Conservation (phyloP, 2,329 filamentous ascomycete species). For the Fusarium papillatum region DNA sequence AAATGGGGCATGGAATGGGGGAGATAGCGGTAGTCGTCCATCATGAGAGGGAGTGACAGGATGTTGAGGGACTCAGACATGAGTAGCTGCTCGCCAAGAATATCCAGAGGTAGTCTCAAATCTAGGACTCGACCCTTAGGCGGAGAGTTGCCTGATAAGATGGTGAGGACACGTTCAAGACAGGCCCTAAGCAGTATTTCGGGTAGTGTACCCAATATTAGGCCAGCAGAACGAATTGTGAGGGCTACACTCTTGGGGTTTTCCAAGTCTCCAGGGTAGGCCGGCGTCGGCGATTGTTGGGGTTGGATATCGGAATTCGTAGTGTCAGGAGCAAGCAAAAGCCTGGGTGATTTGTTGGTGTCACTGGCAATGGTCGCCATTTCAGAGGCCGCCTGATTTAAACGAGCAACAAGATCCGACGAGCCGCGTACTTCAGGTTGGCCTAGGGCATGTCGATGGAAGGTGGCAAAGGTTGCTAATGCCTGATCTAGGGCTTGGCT, state of each 20-base stretch:
- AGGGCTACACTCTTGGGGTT: neutral
- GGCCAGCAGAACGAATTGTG: neutral
- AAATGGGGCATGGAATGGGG: neutral
- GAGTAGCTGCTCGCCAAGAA: slow-evolving; percentile 2
- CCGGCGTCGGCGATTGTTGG: neutral
- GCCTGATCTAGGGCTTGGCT: neutral
- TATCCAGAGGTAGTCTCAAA: neutral
- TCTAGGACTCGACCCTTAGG: neutral
- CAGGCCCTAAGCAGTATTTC: slow-evolving; percentile 1
- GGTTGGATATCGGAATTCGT: neutral
- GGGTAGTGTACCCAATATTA: neutral
- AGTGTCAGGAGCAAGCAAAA: neutral
- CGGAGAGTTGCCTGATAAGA: neutral
- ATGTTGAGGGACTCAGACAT: neutral
- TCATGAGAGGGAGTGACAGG: neutral
- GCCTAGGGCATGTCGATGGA: neutral
- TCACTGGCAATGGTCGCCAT: neutral
- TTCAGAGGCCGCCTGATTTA: neutral
- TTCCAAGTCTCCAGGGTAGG: neutral
- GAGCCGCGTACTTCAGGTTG: neutral
- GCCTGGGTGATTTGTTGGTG: neutral
- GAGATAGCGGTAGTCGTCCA: neutral
- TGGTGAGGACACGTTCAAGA: neutral
- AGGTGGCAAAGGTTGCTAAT: neutral
- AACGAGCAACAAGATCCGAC: neutral